Evolutionary conservation across 1,284 basidiomycete species (phyloP).

Genomic region (Cutaneotrichosporon curvatum): DNA sequence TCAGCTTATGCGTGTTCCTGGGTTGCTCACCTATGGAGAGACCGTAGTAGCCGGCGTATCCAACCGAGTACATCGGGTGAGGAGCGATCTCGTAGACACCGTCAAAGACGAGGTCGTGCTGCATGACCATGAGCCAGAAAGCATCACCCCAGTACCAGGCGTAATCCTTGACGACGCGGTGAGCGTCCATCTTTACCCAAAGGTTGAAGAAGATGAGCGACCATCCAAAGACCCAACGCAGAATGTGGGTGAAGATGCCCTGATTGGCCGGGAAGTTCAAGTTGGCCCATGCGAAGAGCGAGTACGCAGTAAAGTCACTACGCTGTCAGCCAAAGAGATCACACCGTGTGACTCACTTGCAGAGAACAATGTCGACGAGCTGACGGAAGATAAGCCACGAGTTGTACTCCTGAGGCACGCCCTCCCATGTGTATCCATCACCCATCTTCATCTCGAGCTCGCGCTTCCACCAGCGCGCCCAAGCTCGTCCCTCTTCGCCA

Average conservation of each 20-base stretch:
- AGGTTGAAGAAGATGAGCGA: conserved; percentile 87
- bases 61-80: conserved; percentile 58
- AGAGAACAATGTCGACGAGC: conserved; percentile 88
- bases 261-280: conserved; percentile 74
- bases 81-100: conserved; percentile 79
- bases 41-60: conserved; percentile 94
- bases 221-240: conserved; percentile 83
- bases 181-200: conserved; percentile 98
- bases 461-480: conserved; percentile 69
- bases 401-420: conserved; percentile 49
- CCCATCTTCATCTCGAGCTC: conserved; percentile 93
- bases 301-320: conserved; percentile 91
- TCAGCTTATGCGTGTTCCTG: background rate
- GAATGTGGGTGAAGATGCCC: conserved; percentile 63
- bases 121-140: conserved; percentile 65
- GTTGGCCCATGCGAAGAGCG: conserved; percentile 88
- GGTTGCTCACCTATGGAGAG: conserved; percentile 53
- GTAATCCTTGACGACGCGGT: conserved; percentile 81
- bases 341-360: conserved; percentile 62
- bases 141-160: conserved; percentile 98
- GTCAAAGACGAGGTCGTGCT: conserved; percentile 80
- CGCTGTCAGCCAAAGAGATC: conserved; percentile 2
- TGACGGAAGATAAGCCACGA: conserved; percentile 48
- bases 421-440: conserved; percentile 80
- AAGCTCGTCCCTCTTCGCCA: conserved; percentile 56